Conservation (phyloP, 805 yeast species). For the Starmerella stigmatis region DNA sequence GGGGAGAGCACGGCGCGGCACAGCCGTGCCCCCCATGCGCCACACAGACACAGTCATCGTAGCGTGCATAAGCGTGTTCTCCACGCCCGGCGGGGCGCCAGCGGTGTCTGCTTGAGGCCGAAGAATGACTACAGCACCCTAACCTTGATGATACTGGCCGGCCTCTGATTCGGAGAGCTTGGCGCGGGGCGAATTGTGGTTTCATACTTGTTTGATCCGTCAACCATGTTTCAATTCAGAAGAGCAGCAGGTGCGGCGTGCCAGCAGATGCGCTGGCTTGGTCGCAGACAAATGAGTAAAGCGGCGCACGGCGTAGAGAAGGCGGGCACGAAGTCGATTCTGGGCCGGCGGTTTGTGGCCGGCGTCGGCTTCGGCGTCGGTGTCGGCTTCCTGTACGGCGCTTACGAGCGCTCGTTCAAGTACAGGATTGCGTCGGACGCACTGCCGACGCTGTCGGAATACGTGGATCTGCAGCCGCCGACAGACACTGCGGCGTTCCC, state of each 20-base stretch:
- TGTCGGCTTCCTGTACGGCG: conserved; percentile 4
- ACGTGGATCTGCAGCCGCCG: conserved; percentile 28
- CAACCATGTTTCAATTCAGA: neutral
- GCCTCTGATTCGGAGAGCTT: no score
- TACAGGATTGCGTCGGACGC: conserved; percentile 1
- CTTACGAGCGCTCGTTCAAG: neutral
- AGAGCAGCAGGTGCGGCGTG: neutral
- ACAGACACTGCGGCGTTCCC: conserved; percentile 32
- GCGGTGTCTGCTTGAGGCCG: no score
- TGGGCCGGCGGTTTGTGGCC: conserved; percentile 5
- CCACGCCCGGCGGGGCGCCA: no score
- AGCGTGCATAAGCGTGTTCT: no score
- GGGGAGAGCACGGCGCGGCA: no score
- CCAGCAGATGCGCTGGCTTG: conserved; percentile 3
- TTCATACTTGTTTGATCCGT: neutral
- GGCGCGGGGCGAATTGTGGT: neutral
- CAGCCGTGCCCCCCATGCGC: no score
- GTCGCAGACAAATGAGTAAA: neutral
- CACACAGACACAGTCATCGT: no score
- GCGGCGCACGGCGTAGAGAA: neutral
- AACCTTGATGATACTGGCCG: no score
- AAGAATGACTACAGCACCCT: no score
- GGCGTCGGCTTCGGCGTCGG: conserved; percentile 9
- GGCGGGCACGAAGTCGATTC: neutral
- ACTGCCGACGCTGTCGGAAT: neutral